A percentile compares a stretch with the other conserved stretches of the same genome.
These are phyloP conservation scores for Solanum appendiculatum DNA, from an alignment of 257 asterid genomes.

Conservation along the genomic window DNA sequence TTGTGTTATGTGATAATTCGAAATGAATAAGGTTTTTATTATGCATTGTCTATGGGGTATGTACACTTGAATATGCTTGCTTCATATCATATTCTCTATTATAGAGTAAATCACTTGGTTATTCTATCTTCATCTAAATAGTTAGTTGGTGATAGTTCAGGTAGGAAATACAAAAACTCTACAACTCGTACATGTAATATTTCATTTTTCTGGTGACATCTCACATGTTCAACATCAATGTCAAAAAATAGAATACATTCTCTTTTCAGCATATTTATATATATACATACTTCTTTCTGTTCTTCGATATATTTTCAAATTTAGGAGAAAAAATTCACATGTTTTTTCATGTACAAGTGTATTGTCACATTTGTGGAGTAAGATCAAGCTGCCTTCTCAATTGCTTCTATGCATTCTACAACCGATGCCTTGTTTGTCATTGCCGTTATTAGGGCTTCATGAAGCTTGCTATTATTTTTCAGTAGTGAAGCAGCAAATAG, in stretches of 20 bases:
- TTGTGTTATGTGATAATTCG: neutral
- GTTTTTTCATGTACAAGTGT: neutral
- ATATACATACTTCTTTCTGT: neutral
- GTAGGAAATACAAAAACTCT: neutral
- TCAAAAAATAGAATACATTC: neutral
- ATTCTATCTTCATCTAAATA: neutral
- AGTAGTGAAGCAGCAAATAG: slow-evolving; percentile 74
- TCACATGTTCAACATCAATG: neutral
- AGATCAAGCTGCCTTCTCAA: slow-evolving; percentile 49
- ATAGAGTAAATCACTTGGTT: neutral
- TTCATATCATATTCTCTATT: neutral
- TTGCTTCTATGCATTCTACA: slow-evolving; percentile 83
- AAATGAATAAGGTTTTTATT: neutral
- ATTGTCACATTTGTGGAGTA: neutral
- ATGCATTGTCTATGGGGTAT: neutral
- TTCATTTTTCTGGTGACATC: neutral
- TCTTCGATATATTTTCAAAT: neutral
- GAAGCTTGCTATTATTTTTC: slow-evolving; percentile 51
- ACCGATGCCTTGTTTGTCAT: slow-evolving; percentile 82
- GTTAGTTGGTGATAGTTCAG: too few relatives aligned
- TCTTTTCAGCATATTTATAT: neutral
- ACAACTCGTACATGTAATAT: neutral
- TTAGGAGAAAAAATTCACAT: neutral
- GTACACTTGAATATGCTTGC: neutral
- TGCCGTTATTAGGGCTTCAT: slow-evolving; percentile 70